Evolutionary conservation across 2,329 filamentous ascomycete species (phyloP).

Genomic region (Fusarium nelsonii): DNA sequence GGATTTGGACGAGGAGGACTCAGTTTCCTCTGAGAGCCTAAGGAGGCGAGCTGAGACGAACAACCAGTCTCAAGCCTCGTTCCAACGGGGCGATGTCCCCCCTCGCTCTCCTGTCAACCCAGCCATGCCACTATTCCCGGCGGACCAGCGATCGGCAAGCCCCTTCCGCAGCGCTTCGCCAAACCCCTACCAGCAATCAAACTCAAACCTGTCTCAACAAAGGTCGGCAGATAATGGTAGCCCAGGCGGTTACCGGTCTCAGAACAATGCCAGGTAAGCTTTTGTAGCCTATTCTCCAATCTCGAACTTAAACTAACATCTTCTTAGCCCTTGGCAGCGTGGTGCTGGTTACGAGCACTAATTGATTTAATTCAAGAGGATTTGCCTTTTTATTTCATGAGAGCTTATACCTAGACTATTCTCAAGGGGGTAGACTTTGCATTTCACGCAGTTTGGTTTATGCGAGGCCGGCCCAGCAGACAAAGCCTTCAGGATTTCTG

Average conservation of each 20-base stretch:
- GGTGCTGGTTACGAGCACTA: constrained; percentile 60
- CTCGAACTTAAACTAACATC: constrained; percentile 32
- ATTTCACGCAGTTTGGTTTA: constrained; percentile 28
- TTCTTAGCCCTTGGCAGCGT: constrained; percentile 59
- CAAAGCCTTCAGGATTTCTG: constrained; percentile 13
- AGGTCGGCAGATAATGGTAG: constrained; percentile 52
- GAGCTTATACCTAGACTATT: constrained; percentile 31
- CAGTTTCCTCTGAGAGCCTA: constrained; percentile 55
- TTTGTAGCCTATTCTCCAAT: background rate
- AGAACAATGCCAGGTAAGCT: constrained; percentile 57
- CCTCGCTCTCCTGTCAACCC: constrained; percentile 58
- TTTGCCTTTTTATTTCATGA: constrained; percentile 35
- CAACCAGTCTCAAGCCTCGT: constrained; percentile 52
- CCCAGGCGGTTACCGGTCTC: constrained; percentile 52
- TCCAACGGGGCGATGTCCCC: constrained; percentile 47
- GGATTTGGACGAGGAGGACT: constrained; percentile 59
- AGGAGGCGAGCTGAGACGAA: constrained; percentile 52
- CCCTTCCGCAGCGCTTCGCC: constrained; percentile 54
- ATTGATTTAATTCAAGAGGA: constrained; percentile 33
- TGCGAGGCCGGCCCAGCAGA: constrained; percentile 16
- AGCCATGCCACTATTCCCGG: constrained; percentile 59
- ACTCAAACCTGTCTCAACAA: constrained; percentile 50
- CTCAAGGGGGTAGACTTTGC: constrained; percentile 26
- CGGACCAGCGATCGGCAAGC: constrained; percentile 53
- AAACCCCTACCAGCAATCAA: constrained; percentile 52